Base-by-base conservation (phyloP, 2,329 filamentous ascomycete species). In the Aspergillus tamarii region DNA sequence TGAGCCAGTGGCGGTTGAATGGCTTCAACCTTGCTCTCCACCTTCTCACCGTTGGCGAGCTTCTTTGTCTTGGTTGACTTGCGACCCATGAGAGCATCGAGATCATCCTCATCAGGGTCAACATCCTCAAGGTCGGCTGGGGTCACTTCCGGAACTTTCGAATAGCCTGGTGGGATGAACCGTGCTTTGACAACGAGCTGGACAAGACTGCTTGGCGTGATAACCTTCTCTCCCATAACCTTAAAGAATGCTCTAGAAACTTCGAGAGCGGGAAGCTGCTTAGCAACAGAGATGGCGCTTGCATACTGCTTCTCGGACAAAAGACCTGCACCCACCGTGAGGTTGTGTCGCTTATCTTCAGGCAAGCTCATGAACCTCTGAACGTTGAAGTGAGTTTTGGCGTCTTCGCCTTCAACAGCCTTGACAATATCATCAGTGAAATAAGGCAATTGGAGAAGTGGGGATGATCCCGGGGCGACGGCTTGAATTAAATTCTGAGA, bases 161-260 rank as follows among this genome's bases (percentile, higher is more conserved):
- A 85, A 68, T 88, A 90, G 53, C 94, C 94, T 4, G 95, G 94
- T 7, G 95, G 95, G 55, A 98, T 89, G 74, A 98, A 91, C 61
- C 95, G 93, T 36, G 91, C 93, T 83, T 99, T 99, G 76, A 99
- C 88, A 58, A 99, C 93, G 34, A 99, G 89, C 66, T 94, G 94
- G 26, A 98, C 94, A 43, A 99, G 86, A 62, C 93, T 96, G 63
- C 91, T 92, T 8, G 95, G 94, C 36, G 94, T 96, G 74, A 99
- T 92, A 77, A 90, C 91, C 69, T 91, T 92, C 81, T 99, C 96
- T 75, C 95, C 95, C 59, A 93, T 90, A 53, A 99, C 96, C 84
- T 99, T 99, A 88, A 99, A 99, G 81, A 97, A 99, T 9, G 93
- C 92, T 81, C 93, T 96, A 74, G 93, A 92, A 12, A 99, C 88